phyloP scores from a whole-genome alignment of 495 filamentous ascomycete genomes.

The Aspergillus wentii region DNA sequence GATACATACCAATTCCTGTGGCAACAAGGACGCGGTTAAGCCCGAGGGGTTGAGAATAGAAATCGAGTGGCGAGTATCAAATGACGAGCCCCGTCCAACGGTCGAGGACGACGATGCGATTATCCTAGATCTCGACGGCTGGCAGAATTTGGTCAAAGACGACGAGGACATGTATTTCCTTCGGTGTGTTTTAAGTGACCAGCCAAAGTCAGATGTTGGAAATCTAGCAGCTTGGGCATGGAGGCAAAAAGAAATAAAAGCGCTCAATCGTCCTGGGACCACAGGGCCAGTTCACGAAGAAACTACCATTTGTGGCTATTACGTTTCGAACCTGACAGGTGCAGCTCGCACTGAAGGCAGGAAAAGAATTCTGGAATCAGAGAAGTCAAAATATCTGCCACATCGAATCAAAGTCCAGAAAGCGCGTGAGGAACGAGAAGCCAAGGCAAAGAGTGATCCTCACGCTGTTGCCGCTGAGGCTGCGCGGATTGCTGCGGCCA shows the following conservation, averaged over 20 bases:
- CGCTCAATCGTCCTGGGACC: conserved; percentile 60
- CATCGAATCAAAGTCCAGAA: conserved; percentile 94
- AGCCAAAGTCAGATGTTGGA: conserved; percentile 48
- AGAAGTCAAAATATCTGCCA: conserved; percentile 96
- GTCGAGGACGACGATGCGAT: conserved; percentile 64
- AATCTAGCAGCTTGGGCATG: conserved; percentile 78
- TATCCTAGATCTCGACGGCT: conserved; percentile 70
- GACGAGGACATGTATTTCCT: conserved; percentile 68
- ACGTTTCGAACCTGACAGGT: conserved; percentile 78
- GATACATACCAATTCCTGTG: no score
- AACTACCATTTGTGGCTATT: conserved; percentile 78
- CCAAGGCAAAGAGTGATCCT: conserved; percentile 66
- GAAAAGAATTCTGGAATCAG: conserved; percentile 89
- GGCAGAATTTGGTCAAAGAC: conserved; percentile 73
- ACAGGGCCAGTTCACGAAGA: conserved; percentile 47
- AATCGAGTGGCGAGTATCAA: conserved; percentile 56
- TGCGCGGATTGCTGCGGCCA: conserved; percentile 72
- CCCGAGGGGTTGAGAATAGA: conserved; percentile 38
- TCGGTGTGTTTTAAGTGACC: conserved; percentile 42
- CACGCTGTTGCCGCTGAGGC: conserved; percentile 60
- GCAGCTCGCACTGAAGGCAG: conserved; percentile 87
- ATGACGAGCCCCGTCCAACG: conserved; percentile 54
- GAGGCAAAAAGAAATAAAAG: conserved; percentile 84
- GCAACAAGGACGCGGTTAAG: conserved; percentile 6
- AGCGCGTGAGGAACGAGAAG: conserved; percentile 81